Conservation (phyloP, 495 filamentous ascomycete genomes). For the Hyphodiscus hymeniophilus region DNA sequence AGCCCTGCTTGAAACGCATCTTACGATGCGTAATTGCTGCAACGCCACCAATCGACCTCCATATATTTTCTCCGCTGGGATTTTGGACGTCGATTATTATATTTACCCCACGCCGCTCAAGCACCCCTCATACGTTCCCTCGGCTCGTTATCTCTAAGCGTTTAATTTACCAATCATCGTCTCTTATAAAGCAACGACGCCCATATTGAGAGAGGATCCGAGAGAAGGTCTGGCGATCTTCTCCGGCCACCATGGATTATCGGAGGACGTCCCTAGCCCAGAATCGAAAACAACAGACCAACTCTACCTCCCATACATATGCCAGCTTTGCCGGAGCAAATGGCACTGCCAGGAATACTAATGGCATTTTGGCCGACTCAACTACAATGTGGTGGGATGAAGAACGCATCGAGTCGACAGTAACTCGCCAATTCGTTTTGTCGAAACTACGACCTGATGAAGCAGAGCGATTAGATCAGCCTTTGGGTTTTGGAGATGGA, state of each 20-base stretch:
- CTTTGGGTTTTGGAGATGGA: slow-evolving; percentile 75
- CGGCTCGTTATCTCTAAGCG: slow-evolving; percentile 12
- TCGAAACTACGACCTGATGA: slow-evolving; percentile 57
- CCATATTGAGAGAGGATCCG: background rate
- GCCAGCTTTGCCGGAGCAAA: slow-evolving; percentile 17
- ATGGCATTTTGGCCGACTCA: slow-evolving; percentile 17
- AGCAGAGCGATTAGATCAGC: slow-evolving; percentile 56
- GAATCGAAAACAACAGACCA: slow-evolving; percentile 10
- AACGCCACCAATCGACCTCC: background rate
- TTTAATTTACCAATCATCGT: slow-evolving; percentile 10
- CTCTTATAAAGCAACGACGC: background rate
- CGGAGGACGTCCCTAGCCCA: slow-evolving; percentile 14
- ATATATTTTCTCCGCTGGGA: background rate
- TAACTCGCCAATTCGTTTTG: slow-evolving; percentile 62
- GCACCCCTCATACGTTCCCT: background rate
- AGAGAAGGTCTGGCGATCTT: background rate
- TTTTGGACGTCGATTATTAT: background rate
- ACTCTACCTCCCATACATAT: slow-evolving; percentile 17
- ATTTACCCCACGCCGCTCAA: slow-evolving; percentile 10
- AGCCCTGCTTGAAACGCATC: background rate
- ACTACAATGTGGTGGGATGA: slow-evolving; percentile 69
- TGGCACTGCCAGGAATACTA: slow-evolving; percentile 1
- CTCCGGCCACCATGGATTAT: slow-evolving; percentile 17
- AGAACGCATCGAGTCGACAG: slow-evolving; percentile 63
- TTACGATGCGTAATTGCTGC: background rate